Evolutionary conservation across 1,139 yeast species (phyloP).

Genomic region (Yamadazyma triangularis): DNA sequence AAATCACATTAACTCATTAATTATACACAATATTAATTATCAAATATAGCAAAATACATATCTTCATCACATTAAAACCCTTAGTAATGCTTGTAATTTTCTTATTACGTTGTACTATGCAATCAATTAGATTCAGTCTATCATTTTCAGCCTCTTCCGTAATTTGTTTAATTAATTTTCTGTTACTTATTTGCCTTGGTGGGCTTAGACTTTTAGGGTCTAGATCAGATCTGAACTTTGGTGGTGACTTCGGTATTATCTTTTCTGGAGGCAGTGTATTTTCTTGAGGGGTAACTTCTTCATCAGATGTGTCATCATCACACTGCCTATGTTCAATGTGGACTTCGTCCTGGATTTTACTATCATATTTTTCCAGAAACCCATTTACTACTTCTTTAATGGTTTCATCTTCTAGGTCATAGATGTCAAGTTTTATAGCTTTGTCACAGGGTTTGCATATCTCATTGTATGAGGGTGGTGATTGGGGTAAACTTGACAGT

Average conservation of each 20-base stretch:
- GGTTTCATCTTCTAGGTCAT: neutral
- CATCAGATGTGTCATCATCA: neutral
- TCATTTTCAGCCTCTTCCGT: no score
- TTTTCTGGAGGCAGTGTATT: neutral
- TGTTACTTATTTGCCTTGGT: neutral
- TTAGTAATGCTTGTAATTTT: no score
- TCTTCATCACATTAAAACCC: no score
- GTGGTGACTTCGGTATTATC: neutral
- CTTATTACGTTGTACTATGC: no score
- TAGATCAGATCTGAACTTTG: neutral
- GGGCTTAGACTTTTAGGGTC: neutral
- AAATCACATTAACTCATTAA: no score
- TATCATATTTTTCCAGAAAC: no score
- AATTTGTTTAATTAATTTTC: neutral
- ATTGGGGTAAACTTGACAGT: constrained; percentile 1
- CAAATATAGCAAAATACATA: no score
- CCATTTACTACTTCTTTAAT: no score
- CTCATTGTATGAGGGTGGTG: neutral
- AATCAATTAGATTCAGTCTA: no score
- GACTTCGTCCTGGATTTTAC: neutral
- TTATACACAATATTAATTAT: no score
- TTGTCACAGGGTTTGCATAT: neutral
- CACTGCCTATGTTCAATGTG: neutral
- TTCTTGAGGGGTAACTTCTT: neutral
- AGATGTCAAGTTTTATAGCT: neutral